Percentiles rank a stretch among this genome's conserved stretches.
Evolutionary conservation across 805 yeast genomes (phyloP).

Genomic region (Myxozyma vanderwaltii): DNA sequence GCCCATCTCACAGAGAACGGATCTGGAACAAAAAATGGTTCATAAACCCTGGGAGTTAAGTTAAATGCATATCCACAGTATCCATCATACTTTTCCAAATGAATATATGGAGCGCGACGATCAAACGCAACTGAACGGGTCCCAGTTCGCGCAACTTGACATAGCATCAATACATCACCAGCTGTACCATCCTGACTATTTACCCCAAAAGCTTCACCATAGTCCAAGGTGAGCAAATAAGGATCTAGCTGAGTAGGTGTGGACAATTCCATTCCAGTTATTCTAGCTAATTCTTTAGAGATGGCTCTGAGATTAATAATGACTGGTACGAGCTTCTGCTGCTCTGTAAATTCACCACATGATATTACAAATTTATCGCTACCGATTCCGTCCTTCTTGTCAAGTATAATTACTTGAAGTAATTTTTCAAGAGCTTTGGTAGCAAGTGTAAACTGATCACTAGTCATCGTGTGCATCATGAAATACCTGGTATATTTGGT

Average conservation of each 20-base stretch:
- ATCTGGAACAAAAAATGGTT: constrained; percentile 19
- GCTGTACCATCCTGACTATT: constrained; percentile 18
- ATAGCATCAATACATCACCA: constrained; percentile 12
- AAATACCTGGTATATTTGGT: constrained; percentile 14
- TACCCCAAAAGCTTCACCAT: constrained; percentile 7
- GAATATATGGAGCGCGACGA: constrained; percentile 14
- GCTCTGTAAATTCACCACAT: not conserved
- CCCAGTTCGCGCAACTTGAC: constrained; percentile 2
- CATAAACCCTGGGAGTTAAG: constrained; percentile 13
- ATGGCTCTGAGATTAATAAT: constrained; percentile 4
- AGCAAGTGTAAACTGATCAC: constrained; percentile 12
- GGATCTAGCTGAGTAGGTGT: constrained; percentile 14
- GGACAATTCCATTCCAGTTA: constrained; percentile 1
- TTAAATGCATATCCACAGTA: constrained; percentile 13
- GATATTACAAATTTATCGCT: constrained; percentile 1
- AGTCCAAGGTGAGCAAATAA: constrained; percentile 13
- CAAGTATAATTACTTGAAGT: constrained; percentile 12
- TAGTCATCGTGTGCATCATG: not conserved
- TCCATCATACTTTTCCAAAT: constrained; percentile 10
- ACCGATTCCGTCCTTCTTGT: not conserved
- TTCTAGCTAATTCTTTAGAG: not conserved
- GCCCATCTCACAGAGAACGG: constrained; percentile 9
- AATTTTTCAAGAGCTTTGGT: constrained; percentile 10
- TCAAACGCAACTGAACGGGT: not conserved
- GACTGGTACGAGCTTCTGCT: not conserved